Conservation (phyloP, 2,329 filamentous ascomycete genomes). For the Xylaria sp. region DNA sequence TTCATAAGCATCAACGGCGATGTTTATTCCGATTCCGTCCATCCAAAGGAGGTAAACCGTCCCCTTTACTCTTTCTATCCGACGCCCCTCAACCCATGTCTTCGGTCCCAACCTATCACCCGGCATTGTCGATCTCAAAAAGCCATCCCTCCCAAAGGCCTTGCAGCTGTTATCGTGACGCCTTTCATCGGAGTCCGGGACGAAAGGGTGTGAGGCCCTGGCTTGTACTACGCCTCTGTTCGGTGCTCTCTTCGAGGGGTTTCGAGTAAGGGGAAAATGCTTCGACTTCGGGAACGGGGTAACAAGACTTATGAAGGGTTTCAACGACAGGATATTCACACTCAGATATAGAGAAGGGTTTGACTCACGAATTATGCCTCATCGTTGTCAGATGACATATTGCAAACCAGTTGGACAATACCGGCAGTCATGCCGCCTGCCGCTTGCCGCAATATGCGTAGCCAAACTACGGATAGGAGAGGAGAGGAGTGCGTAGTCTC, state of each 20-base stretch:
- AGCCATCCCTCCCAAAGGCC: background rate
- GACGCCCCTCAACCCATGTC: background rate
- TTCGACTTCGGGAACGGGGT: background rate
- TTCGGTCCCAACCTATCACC: background rate
- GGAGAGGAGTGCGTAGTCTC: slow-evolving; percentile 14
- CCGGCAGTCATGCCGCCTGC: slow-evolving; percentile 30
- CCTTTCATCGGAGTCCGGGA: slow-evolving; percentile 6
- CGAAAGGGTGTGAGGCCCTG: slow-evolving; percentile 4
- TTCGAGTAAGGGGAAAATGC: background rate
- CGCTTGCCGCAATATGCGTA: slow-evolving; percentile 26
- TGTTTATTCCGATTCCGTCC: background rate
- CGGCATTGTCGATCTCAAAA: background rate
- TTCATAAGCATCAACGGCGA: background rate
- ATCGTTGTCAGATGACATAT: slow-evolving; percentile 39
- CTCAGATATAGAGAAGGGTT: slow-evolving; percentile 10
- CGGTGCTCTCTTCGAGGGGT: background rate
- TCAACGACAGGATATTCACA: background rate
- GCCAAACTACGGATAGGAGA: slow-evolving; percentile 19
- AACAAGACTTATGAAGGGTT: background rate
- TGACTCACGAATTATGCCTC: background rate
- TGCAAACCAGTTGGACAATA: slow-evolving; percentile 17
- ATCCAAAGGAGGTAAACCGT: background rate
- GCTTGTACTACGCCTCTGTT: slow-evolving; percentile 6
- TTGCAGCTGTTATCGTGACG: background rate
- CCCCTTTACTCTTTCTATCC: background rate